Percentiles rank a stretch among this genome's conserved stretches.
These are phyloP conservation scores for Neonectria punicea DNA, from an alignment of 2,329 filamentous ascomycete genomes.

Conservation along the genomic window DNA sequence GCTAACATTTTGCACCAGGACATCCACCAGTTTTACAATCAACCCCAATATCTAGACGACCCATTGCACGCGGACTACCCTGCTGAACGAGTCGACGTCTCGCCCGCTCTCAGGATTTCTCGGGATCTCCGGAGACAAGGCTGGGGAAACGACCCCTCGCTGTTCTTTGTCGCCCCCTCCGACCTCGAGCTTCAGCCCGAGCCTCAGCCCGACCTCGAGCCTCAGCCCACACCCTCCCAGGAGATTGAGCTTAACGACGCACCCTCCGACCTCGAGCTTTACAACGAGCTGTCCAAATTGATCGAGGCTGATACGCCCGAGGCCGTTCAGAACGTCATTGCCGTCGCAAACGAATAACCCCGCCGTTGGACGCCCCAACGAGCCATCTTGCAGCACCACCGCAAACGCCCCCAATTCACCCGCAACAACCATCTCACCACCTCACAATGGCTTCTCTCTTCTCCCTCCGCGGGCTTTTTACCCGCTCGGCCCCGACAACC, in stretches of 20 bases:
- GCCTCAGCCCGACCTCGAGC: no score
- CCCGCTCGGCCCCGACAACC: conserved; percentile 32
- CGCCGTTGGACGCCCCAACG: neutral
- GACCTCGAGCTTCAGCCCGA: neutral
- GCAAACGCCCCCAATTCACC: neutral
- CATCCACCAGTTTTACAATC: conserved; percentile 33
- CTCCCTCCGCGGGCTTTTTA: conserved; percentile 46
- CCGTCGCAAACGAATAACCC: neutral
- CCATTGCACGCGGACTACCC: conserved; percentile 24
- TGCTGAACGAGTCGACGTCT: conserved; percentile 18
- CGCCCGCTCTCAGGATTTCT: conserved; percentile 6
- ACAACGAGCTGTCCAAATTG: neutral
- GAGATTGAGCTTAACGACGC: no score
- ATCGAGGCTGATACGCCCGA: neutral
- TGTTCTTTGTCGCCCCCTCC: neutral
- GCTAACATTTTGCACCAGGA: conserved; percentile 39
- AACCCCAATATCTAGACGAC: conserved; percentile 22
- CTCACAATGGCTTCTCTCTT: conserved; percentile 43
- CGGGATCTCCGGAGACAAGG: conserved; percentile 2
- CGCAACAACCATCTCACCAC: conserved; percentile 14
- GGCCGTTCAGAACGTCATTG: neutral
- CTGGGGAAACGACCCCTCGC: neutral
- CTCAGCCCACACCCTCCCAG: no score
- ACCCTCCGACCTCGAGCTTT: neutral
- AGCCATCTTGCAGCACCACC: neutral